Conservation (phyloP, 2,329 filamentous ascomycete genomes). For the Venturia carpophila region DNA sequence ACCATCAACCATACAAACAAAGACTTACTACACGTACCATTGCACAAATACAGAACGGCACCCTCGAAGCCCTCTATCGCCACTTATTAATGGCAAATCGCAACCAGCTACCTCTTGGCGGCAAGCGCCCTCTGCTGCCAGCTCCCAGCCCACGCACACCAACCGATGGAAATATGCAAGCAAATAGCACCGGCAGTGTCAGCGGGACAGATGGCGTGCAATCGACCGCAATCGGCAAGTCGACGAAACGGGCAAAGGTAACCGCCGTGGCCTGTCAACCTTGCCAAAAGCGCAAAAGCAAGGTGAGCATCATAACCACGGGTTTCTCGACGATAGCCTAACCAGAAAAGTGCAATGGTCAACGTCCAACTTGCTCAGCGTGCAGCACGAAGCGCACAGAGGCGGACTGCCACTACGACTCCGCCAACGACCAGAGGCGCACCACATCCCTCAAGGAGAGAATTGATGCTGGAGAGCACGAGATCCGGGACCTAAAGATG, state of each 20-base stretch:
- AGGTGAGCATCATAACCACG: neutral
- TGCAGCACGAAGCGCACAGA: slow-evolving; percentile 19
- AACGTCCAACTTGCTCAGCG: slow-evolving; percentile 20
- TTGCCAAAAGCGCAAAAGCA: slow-evolving; percentile 18
- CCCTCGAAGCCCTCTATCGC: neutral
- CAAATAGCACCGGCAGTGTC: neutral
- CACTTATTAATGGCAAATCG: neutral
- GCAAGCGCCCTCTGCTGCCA: neutral
- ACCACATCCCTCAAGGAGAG: slow-evolving; percentile 21
- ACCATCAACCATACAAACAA: neutral
- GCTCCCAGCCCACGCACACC: neutral
- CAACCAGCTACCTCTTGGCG: neutral
- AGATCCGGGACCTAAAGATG: neutral
- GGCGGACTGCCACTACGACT: slow-evolving; percentile 21
- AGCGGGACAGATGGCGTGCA: neutral
- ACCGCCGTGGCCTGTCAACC: slow-evolving; percentile 16
- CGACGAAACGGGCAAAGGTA: slow-evolving; percentile 10
- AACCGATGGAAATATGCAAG: neutral
- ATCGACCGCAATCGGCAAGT: neutral
- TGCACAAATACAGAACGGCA: neutral
- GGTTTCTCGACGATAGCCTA: neutral
- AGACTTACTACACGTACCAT: neutral
- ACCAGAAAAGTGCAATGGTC: slow-evolving; percentile 20
- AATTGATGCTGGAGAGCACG: slow-evolving; percentile 16
- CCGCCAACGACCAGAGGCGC: slow-evolving; percentile 20